Evolutionary conservation across 2,329 filamentous ascomycete genomes (phyloP).

Genomic region (Daldinia eschscholtzii): DNA sequence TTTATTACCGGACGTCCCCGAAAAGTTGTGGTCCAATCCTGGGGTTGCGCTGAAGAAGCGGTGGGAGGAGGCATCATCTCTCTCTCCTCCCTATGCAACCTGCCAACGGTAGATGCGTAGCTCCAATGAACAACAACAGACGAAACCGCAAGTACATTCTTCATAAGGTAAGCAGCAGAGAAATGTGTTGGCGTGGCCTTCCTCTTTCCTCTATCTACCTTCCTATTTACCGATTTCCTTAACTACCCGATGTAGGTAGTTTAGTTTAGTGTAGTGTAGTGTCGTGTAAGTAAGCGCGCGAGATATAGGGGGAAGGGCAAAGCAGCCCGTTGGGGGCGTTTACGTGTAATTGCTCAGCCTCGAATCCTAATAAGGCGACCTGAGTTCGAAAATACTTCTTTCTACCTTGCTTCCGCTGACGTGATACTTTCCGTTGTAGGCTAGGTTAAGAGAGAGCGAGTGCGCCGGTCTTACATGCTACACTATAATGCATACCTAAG

Average conservation of each 20-base stretch:
- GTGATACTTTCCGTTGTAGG: slow-evolving; percentile 34
- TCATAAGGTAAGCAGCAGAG: slow-evolving; percentile 22
- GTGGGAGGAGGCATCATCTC: slow-evolving; percentile 36
- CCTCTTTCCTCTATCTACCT: slow-evolving; percentile 21
- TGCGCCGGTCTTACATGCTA: slow-evolving; percentile 27
- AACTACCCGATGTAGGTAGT: not conserved
- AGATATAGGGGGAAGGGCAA: not conserved
- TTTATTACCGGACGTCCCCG: slow-evolving; percentile 44
- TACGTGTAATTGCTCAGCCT: slow-evolving; percentile 38
- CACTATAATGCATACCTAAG: slow-evolving; percentile 8
- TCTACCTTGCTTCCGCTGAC: slow-evolving; percentile 32
- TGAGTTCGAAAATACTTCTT: slow-evolving; percentile 20
- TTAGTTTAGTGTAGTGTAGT: not conserved
- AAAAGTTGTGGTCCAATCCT: slow-evolving; percentile 39
- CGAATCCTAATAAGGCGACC: slow-evolving; percentile 38
- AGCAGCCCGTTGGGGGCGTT: slow-evolving; percentile 12
- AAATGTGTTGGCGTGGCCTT: slow-evolving; percentile 5
- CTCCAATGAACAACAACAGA: slow-evolving; percentile 32
- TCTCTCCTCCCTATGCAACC: slow-evolving; percentile 32
- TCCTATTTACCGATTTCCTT: slow-evolving; percentile 6
- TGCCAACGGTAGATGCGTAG: slow-evolving; percentile 38
- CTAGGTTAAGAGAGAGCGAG: not conserved
- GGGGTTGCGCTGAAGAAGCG: slow-evolving; percentile 44
- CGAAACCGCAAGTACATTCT: slow-evolving; percentile 9
- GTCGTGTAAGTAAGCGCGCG: not conserved